Evolutionary conservation across 2,329 filamentous ascomycete genomes (phyloP).

Genomic region (Pseudocercospora ulei): DNA sequence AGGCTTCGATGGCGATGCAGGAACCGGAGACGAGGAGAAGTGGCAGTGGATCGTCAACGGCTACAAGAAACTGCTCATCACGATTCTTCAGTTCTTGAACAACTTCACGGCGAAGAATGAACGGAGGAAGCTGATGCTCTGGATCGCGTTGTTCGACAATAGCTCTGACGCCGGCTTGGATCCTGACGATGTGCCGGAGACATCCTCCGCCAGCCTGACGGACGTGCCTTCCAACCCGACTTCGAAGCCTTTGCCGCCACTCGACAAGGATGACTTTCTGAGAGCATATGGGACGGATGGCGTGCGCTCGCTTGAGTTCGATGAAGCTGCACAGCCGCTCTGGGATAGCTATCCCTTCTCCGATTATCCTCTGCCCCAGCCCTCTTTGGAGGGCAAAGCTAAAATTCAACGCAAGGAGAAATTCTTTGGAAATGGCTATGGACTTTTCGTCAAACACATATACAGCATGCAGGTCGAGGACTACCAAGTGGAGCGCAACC

Average conservation of each 20-base stretch:
- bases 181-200: conserved; percentile 27
- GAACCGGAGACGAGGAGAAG: conserved; percentile 52
- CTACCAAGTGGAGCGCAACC: conserved; percentile 23
- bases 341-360: conserved; percentile 23
- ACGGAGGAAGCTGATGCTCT: conserved; percentile 54
- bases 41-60: conserved; percentile 57
- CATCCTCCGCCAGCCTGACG: conserved; percentile 25
- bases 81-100: conserved; percentile 56
- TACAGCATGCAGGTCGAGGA: conserved; percentile 22
- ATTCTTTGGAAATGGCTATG: conserved; percentile 29
- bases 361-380: conserved; percentile 22
- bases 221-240: conserved; percentile 29
- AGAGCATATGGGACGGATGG: conserved; percentile 29
- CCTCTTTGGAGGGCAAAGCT: conserved; percentile 20
- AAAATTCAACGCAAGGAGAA: conserved; percentile 11
- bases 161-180: conserved; percentile 31
- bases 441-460: conserved; percentile 26
- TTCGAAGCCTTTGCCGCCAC: conserved; percentile 24
- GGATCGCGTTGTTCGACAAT: conserved; percentile 53
- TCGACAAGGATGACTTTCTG: conserved; percentile 27
- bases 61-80: conserved; percentile 57
- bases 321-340: conserved; percentile 21
- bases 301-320: conserved; percentile 17
- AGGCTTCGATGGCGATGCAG: conserved; percentile 55
- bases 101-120: conserved; percentile 59